phyloP scores from a whole-genome alignment of 2,329 filamentous ascomycete species.

The Verticillium alfalfae region DNA sequence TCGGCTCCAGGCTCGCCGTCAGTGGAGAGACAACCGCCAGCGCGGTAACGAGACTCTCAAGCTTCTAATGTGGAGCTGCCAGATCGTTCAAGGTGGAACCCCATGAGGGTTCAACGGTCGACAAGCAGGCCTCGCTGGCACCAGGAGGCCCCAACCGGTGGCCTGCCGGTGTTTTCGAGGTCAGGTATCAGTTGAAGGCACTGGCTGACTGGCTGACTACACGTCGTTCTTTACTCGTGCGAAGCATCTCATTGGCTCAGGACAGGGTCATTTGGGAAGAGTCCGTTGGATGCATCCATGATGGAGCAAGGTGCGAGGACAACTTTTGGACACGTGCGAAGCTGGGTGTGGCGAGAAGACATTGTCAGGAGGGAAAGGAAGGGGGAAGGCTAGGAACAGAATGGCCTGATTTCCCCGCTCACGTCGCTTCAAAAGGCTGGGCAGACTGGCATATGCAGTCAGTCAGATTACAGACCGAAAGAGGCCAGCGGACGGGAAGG shows the following conservation, averaged over 20 bases:
- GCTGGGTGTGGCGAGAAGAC: neutral
- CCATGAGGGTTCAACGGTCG: neutral
- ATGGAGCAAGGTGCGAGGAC: neutral
- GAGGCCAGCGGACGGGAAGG: neutral
- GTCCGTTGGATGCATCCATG: neutral
- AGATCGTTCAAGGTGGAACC: neutral
- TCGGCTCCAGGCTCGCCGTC: neutral
- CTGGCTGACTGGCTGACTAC: neutral
- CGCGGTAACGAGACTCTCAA: neutral
- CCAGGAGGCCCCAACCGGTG: neutral
- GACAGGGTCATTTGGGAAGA: neutral
- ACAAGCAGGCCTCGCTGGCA: neutral
- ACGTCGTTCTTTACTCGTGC: neutral
- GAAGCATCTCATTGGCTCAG: neutral
- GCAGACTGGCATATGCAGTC: neutral
- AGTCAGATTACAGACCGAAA: neutral
- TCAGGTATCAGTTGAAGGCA: neutral
- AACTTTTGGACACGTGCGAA: neutral
- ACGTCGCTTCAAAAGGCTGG: neutral
- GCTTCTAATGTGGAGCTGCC: neutral
- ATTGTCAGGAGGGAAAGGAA: neutral
- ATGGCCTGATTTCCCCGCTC: slow-evolving; percentile 11
- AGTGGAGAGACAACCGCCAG: neutral
- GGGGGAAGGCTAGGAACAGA: neutral
- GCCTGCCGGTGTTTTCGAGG: neutral